phyloP scores from a whole-genome alignment of 148 eudicot species.

The Vaccinium macrocarpon region DNA sequence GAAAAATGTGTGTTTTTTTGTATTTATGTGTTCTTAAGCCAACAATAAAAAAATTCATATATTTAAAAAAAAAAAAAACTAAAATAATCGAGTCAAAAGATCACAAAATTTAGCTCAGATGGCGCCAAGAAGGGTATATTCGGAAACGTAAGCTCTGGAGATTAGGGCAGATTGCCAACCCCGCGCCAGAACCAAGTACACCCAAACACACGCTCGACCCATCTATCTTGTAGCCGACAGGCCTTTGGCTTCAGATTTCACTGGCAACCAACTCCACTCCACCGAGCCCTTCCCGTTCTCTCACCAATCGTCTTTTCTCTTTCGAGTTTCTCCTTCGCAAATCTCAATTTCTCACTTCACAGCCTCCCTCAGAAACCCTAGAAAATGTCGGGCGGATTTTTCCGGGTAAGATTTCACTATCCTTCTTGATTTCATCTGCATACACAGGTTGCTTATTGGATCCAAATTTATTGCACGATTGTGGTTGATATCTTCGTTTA shows the following conservation, averaged over 20 bases:
- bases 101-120: no score
- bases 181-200: background rate
- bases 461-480: background rate
- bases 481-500: background rate
- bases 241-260: background rate
- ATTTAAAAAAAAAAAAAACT: no score
- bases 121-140: background rate
- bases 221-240: background rate
- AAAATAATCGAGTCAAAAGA: no score
- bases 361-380: constrained; percentile 56
- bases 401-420: constrained; percentile 51
- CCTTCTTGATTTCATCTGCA: background rate
- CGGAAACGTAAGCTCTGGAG: background rate
- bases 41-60: no score
- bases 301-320: background rate
- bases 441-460: background rate
- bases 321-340: background rate
- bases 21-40: no score
- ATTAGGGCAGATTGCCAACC: constrained; percentile 11
- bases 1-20: no score
- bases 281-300: background rate
- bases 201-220: background rate
- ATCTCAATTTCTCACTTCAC: background rate
- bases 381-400: constrained; percentile 98
- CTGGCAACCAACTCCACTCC: background rate